A percentile compares a stretch with the other conserved stretches of the same genome.
These are phyloP conservation scores for Schrenkiella parvula DNA, from an alignment of 345 rosid species.

Conservation along the genomic window DNA sequence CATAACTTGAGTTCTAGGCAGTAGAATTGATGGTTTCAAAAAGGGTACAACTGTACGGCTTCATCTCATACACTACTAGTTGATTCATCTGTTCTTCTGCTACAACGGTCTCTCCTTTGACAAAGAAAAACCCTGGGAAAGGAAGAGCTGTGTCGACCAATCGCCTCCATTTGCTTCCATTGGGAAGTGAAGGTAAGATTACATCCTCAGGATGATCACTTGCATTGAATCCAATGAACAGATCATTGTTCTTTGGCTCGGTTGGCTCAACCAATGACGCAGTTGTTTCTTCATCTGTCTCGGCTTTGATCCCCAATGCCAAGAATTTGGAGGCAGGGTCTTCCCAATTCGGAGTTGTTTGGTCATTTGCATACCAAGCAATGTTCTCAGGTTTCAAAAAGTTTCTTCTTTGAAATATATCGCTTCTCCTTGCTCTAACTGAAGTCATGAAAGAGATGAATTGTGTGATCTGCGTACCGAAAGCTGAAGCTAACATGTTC, in stretches of 20 bases:
- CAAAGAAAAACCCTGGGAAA: conserved; percentile 74
- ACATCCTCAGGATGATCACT: conserved; percentile 42
- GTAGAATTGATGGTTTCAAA: conserved; percentile 55
- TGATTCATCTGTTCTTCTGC: conserved; percentile 43
- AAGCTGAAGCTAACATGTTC: conserved; percentile 57
- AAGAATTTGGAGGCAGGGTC: conserved; percentile 64
- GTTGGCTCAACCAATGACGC: conserved; percentile 32
- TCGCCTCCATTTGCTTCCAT: conserved; percentile 62
- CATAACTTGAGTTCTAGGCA: conserved; percentile 25
- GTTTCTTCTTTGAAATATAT: conserved; percentile 57
- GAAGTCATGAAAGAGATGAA: conserved; percentile 71
- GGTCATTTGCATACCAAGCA: conserved; percentile 69
- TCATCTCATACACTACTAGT: conserved; percentile 54
- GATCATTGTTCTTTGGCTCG: conserved; percentile 38
- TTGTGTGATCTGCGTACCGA: conserved; percentile 58
- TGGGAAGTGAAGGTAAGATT: conserved; percentile 48
- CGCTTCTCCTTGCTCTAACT: conserved; percentile 57
- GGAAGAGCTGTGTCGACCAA: conserved; percentile 83
- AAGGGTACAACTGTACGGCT: conserved; percentile 71
- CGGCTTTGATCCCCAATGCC: conserved; percentile 64
- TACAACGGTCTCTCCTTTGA: conserved; percentile 45
- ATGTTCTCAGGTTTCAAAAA: conserved; percentile 72
- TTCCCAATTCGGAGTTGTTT: conserved; percentile 72
- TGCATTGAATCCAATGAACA: conserved; percentile 69
- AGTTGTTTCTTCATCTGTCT: conserved; percentile 31